Conservation (phyloP, 495 filamentous ascomycete species). For the Tuber melanosporum region DNA sequence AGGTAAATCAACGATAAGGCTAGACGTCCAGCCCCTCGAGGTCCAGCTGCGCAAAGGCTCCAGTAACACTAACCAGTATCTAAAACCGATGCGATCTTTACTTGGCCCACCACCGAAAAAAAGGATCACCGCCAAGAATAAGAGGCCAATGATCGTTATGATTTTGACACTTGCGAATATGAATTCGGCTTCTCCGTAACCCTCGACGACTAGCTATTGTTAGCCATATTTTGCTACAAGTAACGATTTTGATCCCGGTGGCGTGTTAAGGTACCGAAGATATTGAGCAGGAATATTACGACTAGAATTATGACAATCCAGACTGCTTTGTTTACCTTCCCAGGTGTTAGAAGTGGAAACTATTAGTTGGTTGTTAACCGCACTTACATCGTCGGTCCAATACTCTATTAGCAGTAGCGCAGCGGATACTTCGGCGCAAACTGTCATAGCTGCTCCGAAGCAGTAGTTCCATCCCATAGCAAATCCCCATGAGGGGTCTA, state of each 20-base stretch:
- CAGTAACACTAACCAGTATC: slow-evolving; percentile 50
- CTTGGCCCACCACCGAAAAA: slow-evolving; percentile 55
- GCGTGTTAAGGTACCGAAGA: slow-evolving; percentile 51
- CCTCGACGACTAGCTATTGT: slow-evolving; percentile 28
- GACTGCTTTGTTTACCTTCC: slow-evolving; percentile 48
- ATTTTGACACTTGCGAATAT: slow-evolving; percentile 56
- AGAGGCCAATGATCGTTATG: slow-evolving; percentile 59
- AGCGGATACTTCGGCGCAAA: slow-evolving; percentile 37
- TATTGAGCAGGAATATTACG: slow-evolving; percentile 56
- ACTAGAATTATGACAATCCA: slow-evolving; percentile 58
- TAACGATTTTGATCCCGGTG: slow-evolving; percentile 45
- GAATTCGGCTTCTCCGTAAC: slow-evolving; percentile 61
- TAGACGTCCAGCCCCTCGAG: not conserved
- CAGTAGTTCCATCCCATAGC: slow-evolving; percentile 55
- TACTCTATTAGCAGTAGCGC: slow-evolving; percentile 35
- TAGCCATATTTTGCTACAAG: not conserved
- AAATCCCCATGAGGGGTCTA: slow-evolving; percentile 74
- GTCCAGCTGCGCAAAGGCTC: not conserved
- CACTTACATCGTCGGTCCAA: slow-evolving; percentile 30
- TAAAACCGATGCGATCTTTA: slow-evolving; percentile 55
- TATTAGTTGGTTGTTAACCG: not conserved
- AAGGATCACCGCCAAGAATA: slow-evolving; percentile 64
- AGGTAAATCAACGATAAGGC: not conserved
- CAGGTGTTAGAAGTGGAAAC: not conserved
- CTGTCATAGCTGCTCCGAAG: slow-evolving; percentile 28